Percentiles rank a stretch among this genome's conserved stretches.
phyloP scores from a whole-genome alignment of 1,284 basidiomycete genomes.

The Malassezia dermatis region DNA sequence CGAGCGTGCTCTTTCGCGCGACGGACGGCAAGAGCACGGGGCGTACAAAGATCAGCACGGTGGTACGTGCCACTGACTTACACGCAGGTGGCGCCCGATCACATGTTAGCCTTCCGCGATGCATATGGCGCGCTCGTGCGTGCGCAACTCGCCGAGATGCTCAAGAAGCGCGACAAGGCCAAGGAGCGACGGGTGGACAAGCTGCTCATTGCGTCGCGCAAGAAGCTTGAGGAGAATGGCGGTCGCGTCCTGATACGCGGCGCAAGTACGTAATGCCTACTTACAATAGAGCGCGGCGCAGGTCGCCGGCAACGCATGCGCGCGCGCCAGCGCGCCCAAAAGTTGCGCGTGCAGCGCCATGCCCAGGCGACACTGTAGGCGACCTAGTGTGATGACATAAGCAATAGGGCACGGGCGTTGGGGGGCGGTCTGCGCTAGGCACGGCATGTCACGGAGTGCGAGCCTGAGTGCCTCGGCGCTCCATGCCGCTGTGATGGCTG shows the following conservation, averaged over 20 bases:
- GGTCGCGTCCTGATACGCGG: constrained; percentile 26
- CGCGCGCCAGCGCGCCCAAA: constrained; percentile 6
- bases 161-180: constrained; percentile 43
- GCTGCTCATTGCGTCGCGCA: constrained; percentile 25
- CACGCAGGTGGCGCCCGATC: constrained; percentile 20
- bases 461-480: not conserved
- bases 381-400: not conserved
- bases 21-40: constrained; percentile 28
- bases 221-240: constrained; percentile 26
- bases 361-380: not conserved
- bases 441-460: not conserved
- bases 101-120: constrained; percentile 23
- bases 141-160: constrained; percentile 22
- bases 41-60: constrained; percentile 27
- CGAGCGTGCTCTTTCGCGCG: constrained; percentile 30
- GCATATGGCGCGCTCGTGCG: constrained; percentile 31
- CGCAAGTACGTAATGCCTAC: constrained; percentile 9
- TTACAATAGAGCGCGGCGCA: constrained; percentile 13
- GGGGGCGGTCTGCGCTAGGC: not conserved
- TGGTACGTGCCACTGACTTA: constrained; percentile 10
- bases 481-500: not conserved
- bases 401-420: not conserved
- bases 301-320: constrained; percentile 17
- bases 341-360: not conserved
- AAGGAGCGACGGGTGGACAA: constrained; percentile 43